Conservation (phyloP, 177 flowering plant genomes). For the Telopea speciosissima region DNA sequence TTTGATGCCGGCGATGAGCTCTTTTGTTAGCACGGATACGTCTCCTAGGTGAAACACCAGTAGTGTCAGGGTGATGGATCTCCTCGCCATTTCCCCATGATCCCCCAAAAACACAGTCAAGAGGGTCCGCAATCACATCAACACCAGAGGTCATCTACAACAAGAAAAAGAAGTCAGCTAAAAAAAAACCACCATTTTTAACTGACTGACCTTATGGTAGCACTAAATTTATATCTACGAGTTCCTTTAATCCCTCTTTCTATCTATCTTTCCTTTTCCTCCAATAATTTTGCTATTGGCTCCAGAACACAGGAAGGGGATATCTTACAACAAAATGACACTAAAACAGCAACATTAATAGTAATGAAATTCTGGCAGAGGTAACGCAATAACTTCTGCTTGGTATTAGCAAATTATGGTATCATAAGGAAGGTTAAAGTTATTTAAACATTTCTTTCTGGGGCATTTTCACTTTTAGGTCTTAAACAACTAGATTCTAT, state of each 20-base stretch:
- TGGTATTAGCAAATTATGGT: neutral
- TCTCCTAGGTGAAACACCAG: constrained; percentile 18
- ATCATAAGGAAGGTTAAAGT: neutral
- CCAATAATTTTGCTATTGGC: no score
- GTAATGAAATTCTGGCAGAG: neutral
- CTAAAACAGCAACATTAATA: no score
- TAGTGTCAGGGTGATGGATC: constrained; percentile 22
- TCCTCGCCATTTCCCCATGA: constrained; percentile 22
- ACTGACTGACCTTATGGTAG: no score
- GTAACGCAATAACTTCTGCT: neutral
- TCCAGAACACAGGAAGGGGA: no score
- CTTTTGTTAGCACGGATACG: constrained; percentile 31
- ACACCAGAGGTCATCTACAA: constrained; percentile 27
- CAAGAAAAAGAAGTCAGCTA: neutral
- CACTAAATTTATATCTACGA: no score
- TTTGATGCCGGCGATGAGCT: constrained; percentile 35
- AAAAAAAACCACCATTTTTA: neutral
- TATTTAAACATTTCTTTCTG: no score
- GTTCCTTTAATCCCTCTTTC: no score
- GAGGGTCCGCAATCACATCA: constrained; percentile 34
- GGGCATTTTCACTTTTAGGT: no score
- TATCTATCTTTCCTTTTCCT: no score
- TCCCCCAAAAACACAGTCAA: constrained; percentile 52
- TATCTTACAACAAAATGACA: no score
- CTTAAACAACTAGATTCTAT: no score